Percentiles rank a stretch among this genome's conserved stretches.
These are phyloP conservation scores for Mycena citricolor DNA, from an alignment of 1,284 basidiomycete species.

Conservation along the genomic window DNA sequence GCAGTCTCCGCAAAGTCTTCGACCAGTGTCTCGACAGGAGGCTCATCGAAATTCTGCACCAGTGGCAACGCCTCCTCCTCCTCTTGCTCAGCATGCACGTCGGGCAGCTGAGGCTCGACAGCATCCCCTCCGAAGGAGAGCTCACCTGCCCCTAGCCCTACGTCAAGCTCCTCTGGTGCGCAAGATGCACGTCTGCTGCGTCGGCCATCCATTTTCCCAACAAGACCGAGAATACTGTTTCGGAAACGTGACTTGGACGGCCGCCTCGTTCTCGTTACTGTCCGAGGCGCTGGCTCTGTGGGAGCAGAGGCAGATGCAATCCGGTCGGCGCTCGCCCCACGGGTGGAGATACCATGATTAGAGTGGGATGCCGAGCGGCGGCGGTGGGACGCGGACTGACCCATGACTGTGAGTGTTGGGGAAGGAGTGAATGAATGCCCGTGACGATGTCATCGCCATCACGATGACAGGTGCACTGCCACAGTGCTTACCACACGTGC, in stretches of 20 bases:
- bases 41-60: too few relatives aligned
- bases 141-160: neutral
- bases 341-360: neutral
- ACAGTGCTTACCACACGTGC: too few relatives aligned
- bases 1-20: too few relatives aligned
- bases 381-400: conserved; percentile 30
- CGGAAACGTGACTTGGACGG: neutral
- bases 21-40: neutral
- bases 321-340: neutral
- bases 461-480: too few relatives aligned
- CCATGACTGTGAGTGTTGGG: conserved; percentile 24
- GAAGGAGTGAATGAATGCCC: too few relatives aligned
- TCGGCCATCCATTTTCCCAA: neutral
- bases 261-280: too few relatives aligned
- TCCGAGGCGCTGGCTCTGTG: too few relatives aligned
- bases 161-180: neutral
- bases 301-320: neutral
- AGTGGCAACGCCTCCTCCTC: neutral
- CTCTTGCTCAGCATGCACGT: neutral
- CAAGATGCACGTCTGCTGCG: neutral
- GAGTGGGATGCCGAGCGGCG: conserved; percentile 1
- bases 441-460: too few relatives aligned
- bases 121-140: neutral
- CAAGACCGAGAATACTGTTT: conserved; percentile 2
- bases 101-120: neutral